Base-by-base conservation (phyloP, 192 early-diverging fungal genomes). In the Gigaspora rosea region DNA sequence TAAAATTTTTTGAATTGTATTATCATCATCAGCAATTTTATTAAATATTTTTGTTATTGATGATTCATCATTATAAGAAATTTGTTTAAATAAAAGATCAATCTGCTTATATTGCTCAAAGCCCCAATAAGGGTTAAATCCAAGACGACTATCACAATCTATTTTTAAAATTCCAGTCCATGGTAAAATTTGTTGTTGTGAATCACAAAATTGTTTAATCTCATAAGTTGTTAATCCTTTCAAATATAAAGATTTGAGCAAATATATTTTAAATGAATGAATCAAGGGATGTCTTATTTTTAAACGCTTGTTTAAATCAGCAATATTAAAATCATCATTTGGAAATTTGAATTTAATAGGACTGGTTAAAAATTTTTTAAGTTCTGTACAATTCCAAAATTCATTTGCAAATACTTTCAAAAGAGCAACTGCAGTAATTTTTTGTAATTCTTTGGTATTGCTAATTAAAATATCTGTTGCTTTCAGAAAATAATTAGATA, bases 201-300 rank as follows among this genome's bases (percentile, higher is more conserved):
- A 16, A 13, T 66, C 22, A 49, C 72, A 75, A 73, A 75, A 79
- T 51, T 64, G 59, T 48, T 59, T 64, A 4, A 79, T 36, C 8
- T 79, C 61, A 49, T 76, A 47, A 33, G 75, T 62, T 13, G 51
- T 33, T 54, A 75, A 74, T 36, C 36, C 51, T 35, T 46, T 58
- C 13, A 32, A 64, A 41, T 72, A 61, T 13, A 79, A 15, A 22
- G 48, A 16, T 20, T 64, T 48, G 16, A 79, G 20, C 16, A 79
- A 79, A 41, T 79, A 75, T 36, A 79, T 54, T 36, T 66, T 50
- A 10, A 79, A 58, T 13, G 62, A 74, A 50, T 79, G 33, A n/a
- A 73, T 59, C 20, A 75, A 58, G 8, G 50, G 56, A 51, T 64
- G 12, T n/a, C 7, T 33, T 35, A 79, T 63, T n/a, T 48, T 13